Evolutionary conservation across 441 rosid genomes (phyloP), one percentile per base, ranked within the genome.

Genomic region (Gossypium davidsonii): DNA sequence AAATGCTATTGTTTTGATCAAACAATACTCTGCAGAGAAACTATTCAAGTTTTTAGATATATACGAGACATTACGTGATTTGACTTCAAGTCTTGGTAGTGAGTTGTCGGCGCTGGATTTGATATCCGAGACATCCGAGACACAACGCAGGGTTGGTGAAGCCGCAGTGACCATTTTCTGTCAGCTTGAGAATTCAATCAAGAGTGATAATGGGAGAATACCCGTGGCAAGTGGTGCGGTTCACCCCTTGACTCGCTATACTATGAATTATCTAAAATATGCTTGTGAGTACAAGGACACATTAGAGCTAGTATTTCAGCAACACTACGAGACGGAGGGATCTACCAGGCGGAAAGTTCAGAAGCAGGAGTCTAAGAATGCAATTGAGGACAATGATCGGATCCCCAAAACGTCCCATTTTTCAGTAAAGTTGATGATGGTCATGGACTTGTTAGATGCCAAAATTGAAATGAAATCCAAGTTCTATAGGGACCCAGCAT

Each of bases 201-300:
- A 79, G 74, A 81, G 79, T 51, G 91, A 90, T 26, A 79, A 73
- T 0, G 81, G 88, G 10, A 73, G 81, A 74, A 85, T 78, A 17
- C 87, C 92, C 0, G 92, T 90, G 10, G 87, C 95, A 0, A 82
- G 87, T 39, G 95, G 92, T 0, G 83, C 88, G 0, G 91, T 90
- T n/a, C 95, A 90, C 34, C 95, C 91, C 0, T 61, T 83, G 62
- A 88, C 95, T 46, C 91, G 96, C 12, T 90, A 84, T 82, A 88
- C 91, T 12, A 87, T 89, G 91, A 89, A 90, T 73, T 90, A 90
- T 56, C 86, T 90, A 8, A 84, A 86, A 34, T 90, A 87, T 77
- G 88, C 91, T 1, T 87, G 91, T n/a, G 93, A 87, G 70, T 90
- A 89, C 77, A 86, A 81, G 71, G 87, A 87, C 42, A 86, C 89